A percentile compares a stretch with the other conserved stretches of the same genome.
These are phyloP conservation scores for Zancudomyces culisetae DNA, from an alignment of 371 early-diverging fungal genomes.

Conservation along the genomic window DNA sequence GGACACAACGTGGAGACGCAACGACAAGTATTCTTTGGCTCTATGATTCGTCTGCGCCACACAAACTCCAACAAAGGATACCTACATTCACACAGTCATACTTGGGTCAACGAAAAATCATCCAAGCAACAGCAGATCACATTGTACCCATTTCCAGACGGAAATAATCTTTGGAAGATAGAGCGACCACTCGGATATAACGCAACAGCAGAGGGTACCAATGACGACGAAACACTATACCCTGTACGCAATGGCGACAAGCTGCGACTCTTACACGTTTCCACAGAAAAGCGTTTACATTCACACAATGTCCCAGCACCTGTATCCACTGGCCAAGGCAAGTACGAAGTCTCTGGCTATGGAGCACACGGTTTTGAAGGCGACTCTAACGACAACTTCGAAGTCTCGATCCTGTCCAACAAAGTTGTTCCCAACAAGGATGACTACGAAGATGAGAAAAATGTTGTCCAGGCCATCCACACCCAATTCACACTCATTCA, in stretches of 20 bases:
- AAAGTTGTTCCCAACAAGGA: constrained; percentile 34
- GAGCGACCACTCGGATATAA: constrained; percentile 11
- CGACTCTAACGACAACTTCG: constrained; percentile 47
- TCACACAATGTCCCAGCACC: constrained; percentile 82
- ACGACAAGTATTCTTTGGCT: constrained; percentile 56
- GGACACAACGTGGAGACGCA: constrained; percentile 13
- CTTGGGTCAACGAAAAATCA: constrained; percentile 58
- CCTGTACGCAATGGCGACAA: constrained; percentile 29
- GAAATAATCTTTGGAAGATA: constrained; percentile 72
- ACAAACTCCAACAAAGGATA: constrained; percentile 48
- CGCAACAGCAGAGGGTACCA: constrained; percentile 11
- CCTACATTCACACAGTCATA: constrained; percentile 71
- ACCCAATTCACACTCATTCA: constrained; percentile 58
- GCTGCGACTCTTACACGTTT: constrained; percentile 51
- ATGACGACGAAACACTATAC: not conserved
- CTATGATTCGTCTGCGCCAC: constrained; percentile 55
- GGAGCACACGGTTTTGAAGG: constrained; percentile 28
- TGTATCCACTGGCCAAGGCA: constrained; percentile 62
- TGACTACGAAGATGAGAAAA: constrained; percentile 22
- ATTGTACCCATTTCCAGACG: constrained; percentile 67
- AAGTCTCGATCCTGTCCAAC: constrained; percentile 42
- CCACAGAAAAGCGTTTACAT: constrained; percentile 48
- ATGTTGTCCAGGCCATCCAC: constrained; percentile 41
- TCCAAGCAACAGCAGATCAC: constrained; percentile 88
- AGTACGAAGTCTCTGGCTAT: constrained; percentile 61